Evolutionary conservation across 371 early-diverging fungal species (phyloP), one percentile per base, ranked within the genome.

Genomic region (Paraphysoderma sedebokerense): DNA sequence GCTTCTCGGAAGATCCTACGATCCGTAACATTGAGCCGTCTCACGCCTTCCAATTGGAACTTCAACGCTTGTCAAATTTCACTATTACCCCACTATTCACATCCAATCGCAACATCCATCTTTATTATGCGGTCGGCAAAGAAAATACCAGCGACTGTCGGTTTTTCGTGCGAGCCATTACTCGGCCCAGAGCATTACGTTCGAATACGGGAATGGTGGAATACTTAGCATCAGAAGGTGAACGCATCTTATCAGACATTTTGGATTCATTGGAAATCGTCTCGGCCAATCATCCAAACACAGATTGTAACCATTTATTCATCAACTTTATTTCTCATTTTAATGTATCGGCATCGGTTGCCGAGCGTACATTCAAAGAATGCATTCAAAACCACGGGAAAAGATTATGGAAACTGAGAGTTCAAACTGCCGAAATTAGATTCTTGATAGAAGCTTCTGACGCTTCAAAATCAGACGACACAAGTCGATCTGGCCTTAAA

Each of bases 1-100:
- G 81, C 56, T 93, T 79, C 59, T 51, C 54, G 24, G 98, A 97
- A 66, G 96, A 97, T 61, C 69, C 77, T 50, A 83, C 90, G 34
- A 89, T 95, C 52, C 88, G 98, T 57, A 88, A 97, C 62, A 85
- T 95, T 52, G 98, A 97, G 66, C 98, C 98, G 27, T 91, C 90
- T 24, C 79, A 92, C 76, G 92, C 95, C 19, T 90, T 92, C 62
- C 92, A 92, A 66, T 74, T 97, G 24, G 98, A 95, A 64, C 66
- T 97, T 48, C 74, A 82, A 26, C 79, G 96, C 45, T 63, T 97
- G 52, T 74, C 83, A 49, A 87, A 90, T 79, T 97, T 89, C 74
- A 85, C 87, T 39, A 84, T 97, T 63, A 84, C 83, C 63, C 95
- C 93, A 28, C 84, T 85, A 65, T 84, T 87, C 61, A 34, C 15